These are phyloP conservation scores for Ogataea parapolymorpha DNA, from an alignment of 805 yeast genomes.

Conservation along the genomic window DNA sequence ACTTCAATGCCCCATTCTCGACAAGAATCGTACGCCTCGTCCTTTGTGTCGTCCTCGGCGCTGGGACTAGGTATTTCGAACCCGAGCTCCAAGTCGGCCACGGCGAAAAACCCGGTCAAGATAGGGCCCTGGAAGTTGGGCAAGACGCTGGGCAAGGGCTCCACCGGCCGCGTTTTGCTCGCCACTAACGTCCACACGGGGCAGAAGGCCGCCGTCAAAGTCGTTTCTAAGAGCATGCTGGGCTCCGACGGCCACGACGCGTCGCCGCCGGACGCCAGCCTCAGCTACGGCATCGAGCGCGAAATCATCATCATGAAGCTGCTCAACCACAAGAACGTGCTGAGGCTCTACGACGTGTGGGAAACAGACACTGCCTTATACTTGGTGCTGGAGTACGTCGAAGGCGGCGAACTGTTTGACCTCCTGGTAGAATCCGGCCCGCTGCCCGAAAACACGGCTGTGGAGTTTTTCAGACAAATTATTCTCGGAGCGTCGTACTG, in stretches of 20 bases:
- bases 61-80: constrained; percentile 32
- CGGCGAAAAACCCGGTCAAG: constrained; percentile 38
- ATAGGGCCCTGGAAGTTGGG: constrained; percentile 98
- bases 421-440: constrained; percentile 85
- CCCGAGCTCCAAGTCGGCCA: constrained; percentile 16
- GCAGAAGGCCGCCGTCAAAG: constrained; percentile 92
- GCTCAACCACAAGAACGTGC: constrained; percentile 71
- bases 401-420: constrained; percentile 96
- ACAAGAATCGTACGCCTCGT: constrained; percentile 59
- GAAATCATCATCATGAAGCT: constrained; percentile 85
- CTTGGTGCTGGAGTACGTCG: constrained; percentile 89
- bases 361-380: constrained; percentile 80
- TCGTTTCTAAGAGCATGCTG: constrained; percentile 82
- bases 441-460: constrained; percentile 84
- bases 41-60: constrained; percentile 45
- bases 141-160: constrained; percentile 92
- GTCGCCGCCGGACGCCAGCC: constrained; percentile 40
- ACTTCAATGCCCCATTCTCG: constrained; percentile 43
- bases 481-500: constrained; percentile 62
- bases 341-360: constrained; percentile 83
- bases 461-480: constrained; percentile 77
- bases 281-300: constrained; percentile 83
- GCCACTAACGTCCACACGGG: constrained; percentile 86
- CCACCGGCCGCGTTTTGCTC: constrained; percentile 89
- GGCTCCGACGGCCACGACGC: constrained; percentile 25